Evolutionary conservation across 805 yeast genomes (phyloP).

Genomic region (Candida berthetii): DNA sequence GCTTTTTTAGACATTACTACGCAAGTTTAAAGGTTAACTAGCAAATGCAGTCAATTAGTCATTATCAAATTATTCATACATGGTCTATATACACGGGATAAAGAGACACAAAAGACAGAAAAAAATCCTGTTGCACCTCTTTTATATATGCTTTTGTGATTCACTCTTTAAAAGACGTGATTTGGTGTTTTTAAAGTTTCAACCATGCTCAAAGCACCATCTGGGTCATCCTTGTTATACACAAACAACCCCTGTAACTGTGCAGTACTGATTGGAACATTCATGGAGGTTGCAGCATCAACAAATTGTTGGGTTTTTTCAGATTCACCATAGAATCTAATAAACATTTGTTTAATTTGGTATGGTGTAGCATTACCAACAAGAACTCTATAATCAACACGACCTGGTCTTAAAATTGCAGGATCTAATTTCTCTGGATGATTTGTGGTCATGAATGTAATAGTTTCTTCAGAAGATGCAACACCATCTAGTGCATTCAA

Average conservation of each 20-base stretch:
- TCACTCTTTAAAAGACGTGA: slow-evolving; percentile 20
- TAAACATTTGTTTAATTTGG: slow-evolving; percentile 80
- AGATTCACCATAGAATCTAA: slow-evolving; percentile 68
- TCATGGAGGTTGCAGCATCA: slow-evolving; percentile 32
- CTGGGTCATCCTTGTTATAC: slow-evolving; percentile 80
- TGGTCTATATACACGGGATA: no score
- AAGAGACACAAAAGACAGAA: no score
- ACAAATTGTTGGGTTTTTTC: slow-evolving; percentile 45
- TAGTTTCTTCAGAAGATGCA: slow-evolving; percentile 93
- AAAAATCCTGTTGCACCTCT: no score
- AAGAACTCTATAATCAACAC: slow-evolving; percentile 79
- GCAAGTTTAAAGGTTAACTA: no score
- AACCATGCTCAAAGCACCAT: slow-evolving; percentile 65
- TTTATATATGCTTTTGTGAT: no score
- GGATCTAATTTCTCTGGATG: slow-evolving; percentile 94
- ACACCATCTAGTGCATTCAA: slow-evolving; percentile 95
- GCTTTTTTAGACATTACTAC: not conserved
- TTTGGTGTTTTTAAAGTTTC: slow-evolving; percentile 26
- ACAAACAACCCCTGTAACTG: slow-evolving; percentile 95
- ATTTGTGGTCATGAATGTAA: slow-evolving; percentile 97
- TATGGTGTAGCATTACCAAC: slow-evolving; percentile 82
- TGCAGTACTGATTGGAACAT: slow-evolving; percentile 75
- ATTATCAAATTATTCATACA: no score
- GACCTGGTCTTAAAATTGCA: slow-evolving; percentile 90
- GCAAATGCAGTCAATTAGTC: no score